phyloP scores from a whole-genome alignment of 2,329 filamentous ascomycete species.

The Aspergillus thermomutatus region DNA sequence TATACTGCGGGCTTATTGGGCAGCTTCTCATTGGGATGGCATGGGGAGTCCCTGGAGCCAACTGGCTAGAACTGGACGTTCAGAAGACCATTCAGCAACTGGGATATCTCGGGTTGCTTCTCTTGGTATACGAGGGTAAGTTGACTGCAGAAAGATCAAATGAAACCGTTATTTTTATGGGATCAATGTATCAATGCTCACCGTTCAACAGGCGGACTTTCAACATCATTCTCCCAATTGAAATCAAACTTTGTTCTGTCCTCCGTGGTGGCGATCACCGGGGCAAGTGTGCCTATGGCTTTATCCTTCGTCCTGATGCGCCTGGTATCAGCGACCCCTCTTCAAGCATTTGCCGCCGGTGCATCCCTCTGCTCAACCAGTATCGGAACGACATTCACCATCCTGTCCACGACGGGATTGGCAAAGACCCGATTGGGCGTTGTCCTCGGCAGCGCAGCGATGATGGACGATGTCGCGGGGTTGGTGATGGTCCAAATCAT shows the following conservation, averaged over 20 bases:
- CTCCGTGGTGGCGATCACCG: conserved; percentile 60
- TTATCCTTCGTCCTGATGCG: conserved; percentile 60
- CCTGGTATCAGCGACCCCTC: conserved; percentile 47
- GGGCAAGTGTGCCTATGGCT: conserved; percentile 61
- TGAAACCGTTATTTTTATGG: background rate
- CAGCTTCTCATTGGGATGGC: conserved; percentile 68
- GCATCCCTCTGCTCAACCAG: conserved; percentile 72
- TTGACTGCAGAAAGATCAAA: background rate
- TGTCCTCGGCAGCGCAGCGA: conserved; percentile 68
- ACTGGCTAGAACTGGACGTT: conserved; percentile 53
- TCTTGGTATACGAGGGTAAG: conserved; percentile 67
- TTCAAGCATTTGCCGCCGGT: conserved; percentile 70
- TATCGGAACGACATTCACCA: conserved; percentile 67
- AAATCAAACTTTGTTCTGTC: conserved; percentile 62
- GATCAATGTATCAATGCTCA: background rate
- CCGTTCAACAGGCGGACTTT: conserved; percentile 21
- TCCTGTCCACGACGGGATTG: conserved; percentile 60
- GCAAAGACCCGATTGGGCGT: conserved; percentile 55
- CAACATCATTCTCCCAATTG: conserved; percentile 46
- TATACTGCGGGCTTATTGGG: conserved; percentile 70
- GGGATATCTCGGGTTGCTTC: conserved; percentile 69
- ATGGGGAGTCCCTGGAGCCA: conserved; percentile 64
- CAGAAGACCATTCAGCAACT: conserved; percentile 61
- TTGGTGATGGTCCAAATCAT: conserved; percentile 75
- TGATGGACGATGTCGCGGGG: conserved; percentile 78